Conservation (phyloP, 1,284 basidiomycete species). For the Cryptococcus floricola region DNA sequence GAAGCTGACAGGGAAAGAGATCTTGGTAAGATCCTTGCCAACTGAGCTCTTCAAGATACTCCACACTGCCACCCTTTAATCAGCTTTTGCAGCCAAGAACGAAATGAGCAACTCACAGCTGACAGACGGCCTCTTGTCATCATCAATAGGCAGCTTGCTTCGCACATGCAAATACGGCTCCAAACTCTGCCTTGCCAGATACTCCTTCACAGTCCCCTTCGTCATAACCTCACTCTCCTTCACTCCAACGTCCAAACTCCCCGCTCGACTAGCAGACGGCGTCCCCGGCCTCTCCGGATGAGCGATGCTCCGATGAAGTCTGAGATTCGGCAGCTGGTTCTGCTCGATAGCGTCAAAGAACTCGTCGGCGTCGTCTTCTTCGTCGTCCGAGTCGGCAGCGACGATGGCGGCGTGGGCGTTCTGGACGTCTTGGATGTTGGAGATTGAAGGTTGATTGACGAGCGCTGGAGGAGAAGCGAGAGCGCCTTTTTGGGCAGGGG, state of each 20-base stretch:
- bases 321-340: slow-evolving; percentile 64
- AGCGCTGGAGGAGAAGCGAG: neutral
- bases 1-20: slow-evolving; percentile 89
- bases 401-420: slow-evolving; percentile 39
- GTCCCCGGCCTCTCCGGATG: slow-evolving; percentile 39
- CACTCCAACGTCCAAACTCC: slow-evolving; percentile 4
- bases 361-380: slow-evolving; percentile 89
- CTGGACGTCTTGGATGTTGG: slow-evolving; percentile 32
- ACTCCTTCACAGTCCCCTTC: slow-evolving; percentile 34
- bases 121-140: slow-evolving; percentile 80
- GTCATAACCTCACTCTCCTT: neutral
- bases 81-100: neutral
- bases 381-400: slow-evolving; percentile 50
- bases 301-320: slow-evolving; percentile 61
- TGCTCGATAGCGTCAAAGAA: slow-evolving; percentile 96
- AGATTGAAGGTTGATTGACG: neutral
- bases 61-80: slow-evolving; percentile 61
- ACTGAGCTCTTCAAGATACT: slow-evolving; percentile 92
- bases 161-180: slow-evolving; percentile 68
- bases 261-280: slow-evolving; percentile 12
- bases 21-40: slow-evolving; percentile 95
- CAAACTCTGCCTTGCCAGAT: slow-evolving; percentile 57
- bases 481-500: neutral
- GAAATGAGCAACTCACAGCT: slow-evolving; percentile 52
- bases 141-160: slow-evolving; percentile 62